phyloP scores from a whole-genome alignment of 257 asterid species.

The Fraxinus pennsylvanica region DNA sequence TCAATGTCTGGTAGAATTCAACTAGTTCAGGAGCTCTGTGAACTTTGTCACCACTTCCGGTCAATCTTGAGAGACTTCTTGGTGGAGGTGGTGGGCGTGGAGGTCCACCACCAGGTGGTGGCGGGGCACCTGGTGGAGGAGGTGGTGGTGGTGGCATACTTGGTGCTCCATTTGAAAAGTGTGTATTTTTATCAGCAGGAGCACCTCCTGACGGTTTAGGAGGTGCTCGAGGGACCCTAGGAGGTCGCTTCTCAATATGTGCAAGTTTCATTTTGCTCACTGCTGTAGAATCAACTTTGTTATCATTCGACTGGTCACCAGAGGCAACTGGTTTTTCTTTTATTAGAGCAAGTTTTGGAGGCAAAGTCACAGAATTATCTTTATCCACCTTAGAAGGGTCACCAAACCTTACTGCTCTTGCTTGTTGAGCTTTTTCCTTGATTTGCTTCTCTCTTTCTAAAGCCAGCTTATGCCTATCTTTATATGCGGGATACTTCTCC shows the following conservation, averaged over 20 bases:
- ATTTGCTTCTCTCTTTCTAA: conserved; percentile 78
- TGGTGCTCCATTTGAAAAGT: conserved; percentile 36
- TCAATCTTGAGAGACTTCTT: conserved; percentile 59
- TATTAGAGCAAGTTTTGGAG: conserved; percentile 72
- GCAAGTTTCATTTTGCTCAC: conserved; percentile 76
- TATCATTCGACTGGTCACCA: conserved; percentile 50
- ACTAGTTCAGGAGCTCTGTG: conserved; percentile 98
- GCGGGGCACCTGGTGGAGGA: conserved; percentile 76
- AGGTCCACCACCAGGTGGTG: conserved; percentile 74
- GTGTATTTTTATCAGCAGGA: conserved; percentile 34
- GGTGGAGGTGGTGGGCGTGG: conserved; percentile 96
- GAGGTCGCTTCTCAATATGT: conserved; percentile 75
- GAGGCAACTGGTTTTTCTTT: conserved; percentile 66
- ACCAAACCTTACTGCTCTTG: conserved; percentile 78
- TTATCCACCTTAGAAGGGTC: conserved; percentile 45
- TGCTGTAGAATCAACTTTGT: conserved; percentile 48
- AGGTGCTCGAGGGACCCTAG: conserved; percentile 85
- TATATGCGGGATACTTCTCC: conserved; percentile 85
- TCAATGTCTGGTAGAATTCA: conserved; percentile 85
- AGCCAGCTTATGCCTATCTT: conserved; percentile 91
- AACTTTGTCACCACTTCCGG: conserved; percentile 75
- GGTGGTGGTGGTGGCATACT: conserved; percentile 79
- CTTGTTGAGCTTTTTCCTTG: conserved; percentile 86
- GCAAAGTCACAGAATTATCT: conserved; percentile 48
- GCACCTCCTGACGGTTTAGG: conserved; percentile 64